phyloP scores from a whole-genome alignment of 139 green algal species.

The Trebouxia sp. region DNA sequence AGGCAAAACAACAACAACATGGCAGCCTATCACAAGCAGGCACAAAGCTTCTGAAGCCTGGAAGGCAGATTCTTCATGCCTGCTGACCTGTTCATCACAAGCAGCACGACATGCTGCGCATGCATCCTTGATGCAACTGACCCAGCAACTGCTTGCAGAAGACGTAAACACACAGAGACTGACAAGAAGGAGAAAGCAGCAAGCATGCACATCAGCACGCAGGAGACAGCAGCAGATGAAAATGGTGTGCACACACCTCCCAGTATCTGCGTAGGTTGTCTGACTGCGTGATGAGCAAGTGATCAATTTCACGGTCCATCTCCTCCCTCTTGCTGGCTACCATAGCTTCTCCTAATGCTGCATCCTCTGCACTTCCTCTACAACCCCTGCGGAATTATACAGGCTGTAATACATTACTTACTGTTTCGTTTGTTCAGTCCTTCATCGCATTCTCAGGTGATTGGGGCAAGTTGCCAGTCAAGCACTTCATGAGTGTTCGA shows the following conservation, averaged over 20 bases:
- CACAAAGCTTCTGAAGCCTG: too few species aligned
- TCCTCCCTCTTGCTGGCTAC: constrained; percentile 20
- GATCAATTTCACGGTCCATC: constrained; percentile 21
- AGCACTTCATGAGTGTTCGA: too few species aligned
- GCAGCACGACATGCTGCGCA: background rate
- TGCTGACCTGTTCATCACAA: too few species aligned
- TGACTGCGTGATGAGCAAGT: constrained; percentile 14
- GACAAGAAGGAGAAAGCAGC: background rate
- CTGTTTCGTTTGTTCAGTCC: too few species aligned
- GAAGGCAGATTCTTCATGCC: too few species aligned
- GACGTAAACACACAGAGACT: background rate
- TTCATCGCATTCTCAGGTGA: too few species aligned
- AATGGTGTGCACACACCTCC: background rate
- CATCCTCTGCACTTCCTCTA: background rate
- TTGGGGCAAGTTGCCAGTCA: too few species aligned
- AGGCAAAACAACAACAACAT: too few species aligned
- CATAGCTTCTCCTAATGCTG: constrained; percentile 4
- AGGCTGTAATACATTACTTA: background rate
- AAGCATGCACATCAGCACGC: background rate
- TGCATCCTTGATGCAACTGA: too few species aligned
- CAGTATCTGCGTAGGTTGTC: constrained; percentile 12
- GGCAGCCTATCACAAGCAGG: too few species aligned
- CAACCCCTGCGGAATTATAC: background rate
- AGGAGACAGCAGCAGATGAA: background rate
- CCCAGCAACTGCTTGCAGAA: background rate